Evolutionary conservation across 2,329 filamentous ascomycete species (phyloP), one percentile per base, ranked within the genome.

Genomic region (Fusarium bulbicola): DNA sequence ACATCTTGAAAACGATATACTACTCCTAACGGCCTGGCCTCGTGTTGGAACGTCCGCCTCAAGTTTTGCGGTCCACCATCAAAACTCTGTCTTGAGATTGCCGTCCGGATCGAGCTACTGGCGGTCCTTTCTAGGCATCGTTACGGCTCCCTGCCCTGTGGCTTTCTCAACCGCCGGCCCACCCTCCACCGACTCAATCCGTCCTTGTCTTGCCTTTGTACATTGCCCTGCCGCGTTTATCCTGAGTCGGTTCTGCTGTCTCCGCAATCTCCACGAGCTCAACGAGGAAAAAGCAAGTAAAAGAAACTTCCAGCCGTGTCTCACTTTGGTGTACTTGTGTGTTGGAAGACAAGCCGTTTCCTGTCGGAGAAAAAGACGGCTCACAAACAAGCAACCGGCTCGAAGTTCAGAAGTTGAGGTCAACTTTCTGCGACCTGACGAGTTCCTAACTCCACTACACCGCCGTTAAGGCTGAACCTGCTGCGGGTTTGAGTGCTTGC

Each of bases 231-330:
- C 63, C 58, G 64, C 67, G 40, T 74, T 72, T 72, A 62, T 61
- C 64, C 66, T 72, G 58, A 53, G 66, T 59, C 63, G 50, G 47
- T 30, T 59, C 46, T 75, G 30, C 63, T 63, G 66, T 71, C 70
- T 77, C 73, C 69, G 73, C 71, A 71, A 69, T 76, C 63, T 66
- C 73, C 66, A 77, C 76, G 76, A 75, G 68, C 69, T 64, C 63
- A 65, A 57, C 59, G 59, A 74, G 67, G 36, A 68, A 76, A 75
- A 76, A 77, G 71, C 68, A 77, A 72, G 58, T 66, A 63, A 59
- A 69, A 59, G 63, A 72, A 75, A 64, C 65, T 71, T 68, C 66
- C 72, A 64, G 73, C 61, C 45, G 63, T 78, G 76, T 78, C 74
- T 78, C 73, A 78, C 64, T 67, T 62, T 66, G 43, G 59, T 50